phyloP scores from a whole-genome alignment of 129 eudicot species.

The Escallonia herrerae region DNA sequence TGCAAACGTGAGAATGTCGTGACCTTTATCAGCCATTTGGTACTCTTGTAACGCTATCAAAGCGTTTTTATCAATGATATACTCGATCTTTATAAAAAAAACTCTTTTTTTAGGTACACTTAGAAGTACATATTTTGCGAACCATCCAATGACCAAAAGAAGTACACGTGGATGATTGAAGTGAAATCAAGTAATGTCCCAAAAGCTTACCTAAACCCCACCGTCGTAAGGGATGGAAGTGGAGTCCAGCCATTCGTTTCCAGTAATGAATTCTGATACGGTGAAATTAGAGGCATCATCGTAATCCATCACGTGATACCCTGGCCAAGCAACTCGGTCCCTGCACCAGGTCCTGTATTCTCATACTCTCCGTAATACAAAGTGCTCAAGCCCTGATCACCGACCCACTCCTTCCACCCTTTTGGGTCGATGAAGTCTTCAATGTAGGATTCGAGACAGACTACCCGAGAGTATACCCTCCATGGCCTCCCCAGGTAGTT shows the following conservation, averaged over 20 bases:
- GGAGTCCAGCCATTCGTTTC: slow-evolving; percentile 79
- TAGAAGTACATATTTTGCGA: too few relatives aligned
- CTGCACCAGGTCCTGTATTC: slow-evolving; percentile 33
- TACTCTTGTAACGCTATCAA: too few relatives aligned
- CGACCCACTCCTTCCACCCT: slow-evolving; percentile 37
- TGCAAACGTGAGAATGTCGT: background rate
- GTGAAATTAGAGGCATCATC: slow-evolving; percentile 15
- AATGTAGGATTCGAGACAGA: slow-evolving; percentile 11
- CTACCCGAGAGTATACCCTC: slow-evolving; percentile 27
- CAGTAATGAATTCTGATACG: slow-evolving; percentile 40
- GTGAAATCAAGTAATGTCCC: too few relatives aligned
- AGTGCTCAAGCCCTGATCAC: slow-evolving; percentile 20
- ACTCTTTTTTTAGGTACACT: too few relatives aligned
- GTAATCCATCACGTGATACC: slow-evolving; percentile 20
- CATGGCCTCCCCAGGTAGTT: slow-evolving; percentile 42
- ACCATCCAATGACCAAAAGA: too few relatives aligned
- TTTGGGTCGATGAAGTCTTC: slow-evolving; percentile 22
- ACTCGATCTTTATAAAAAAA: too few relatives aligned
- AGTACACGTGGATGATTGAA: too few relatives aligned
- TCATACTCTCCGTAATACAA: slow-evolving; percentile 29
- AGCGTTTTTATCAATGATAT: too few relatives aligned
- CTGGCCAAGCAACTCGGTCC: slow-evolving; percentile 32
- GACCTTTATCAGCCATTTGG: too few relatives aligned
- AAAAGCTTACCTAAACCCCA: slow-evolving; percentile 31
- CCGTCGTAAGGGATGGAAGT: slow-evolving; percentile 85